phyloP scores from a whole-genome alignment of 441 rosid species.

The Omphalea diandra region DNA sequence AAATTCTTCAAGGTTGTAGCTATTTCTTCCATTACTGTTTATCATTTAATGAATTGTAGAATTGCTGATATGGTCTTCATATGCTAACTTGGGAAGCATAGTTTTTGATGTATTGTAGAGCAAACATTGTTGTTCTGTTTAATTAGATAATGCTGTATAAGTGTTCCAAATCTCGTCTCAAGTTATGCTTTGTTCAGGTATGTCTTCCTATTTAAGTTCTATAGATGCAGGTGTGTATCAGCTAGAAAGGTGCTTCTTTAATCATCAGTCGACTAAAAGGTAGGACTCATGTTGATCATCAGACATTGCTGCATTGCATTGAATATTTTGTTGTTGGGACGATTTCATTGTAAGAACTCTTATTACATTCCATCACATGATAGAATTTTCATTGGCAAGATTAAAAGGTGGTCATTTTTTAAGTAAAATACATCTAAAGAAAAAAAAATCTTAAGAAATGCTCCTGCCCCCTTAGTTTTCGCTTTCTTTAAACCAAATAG shows the following conservation, averaged over 20 bases:
- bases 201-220: constrained; percentile 1
- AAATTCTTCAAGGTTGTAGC: not conserved
- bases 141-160: not conserved
- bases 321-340: not conserved
- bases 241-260: not conserved
- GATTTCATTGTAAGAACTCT: not conserved
- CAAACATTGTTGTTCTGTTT: not conserved
- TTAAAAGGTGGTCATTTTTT: not conserved
- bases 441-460: too few relatives aligned
- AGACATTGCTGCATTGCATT: not conserved
- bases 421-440: not conserved
- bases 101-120: constrained; percentile 5
- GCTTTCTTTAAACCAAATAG: not conserved
- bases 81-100: not conserved
- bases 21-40: not conserved
- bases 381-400: not conserved
- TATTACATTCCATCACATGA: not conserved
- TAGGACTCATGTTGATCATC: not conserved
- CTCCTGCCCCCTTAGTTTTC: not conserved
- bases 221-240: not conserved
- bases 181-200: not conserved
- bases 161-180: not conserved
- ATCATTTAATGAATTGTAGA: not conserved
- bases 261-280: not conserved
- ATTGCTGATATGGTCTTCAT: not conserved